Evolutionary conservation across 306 rosid species (phyloP).

Genomic region (Cucurbita maxima): DNA sequence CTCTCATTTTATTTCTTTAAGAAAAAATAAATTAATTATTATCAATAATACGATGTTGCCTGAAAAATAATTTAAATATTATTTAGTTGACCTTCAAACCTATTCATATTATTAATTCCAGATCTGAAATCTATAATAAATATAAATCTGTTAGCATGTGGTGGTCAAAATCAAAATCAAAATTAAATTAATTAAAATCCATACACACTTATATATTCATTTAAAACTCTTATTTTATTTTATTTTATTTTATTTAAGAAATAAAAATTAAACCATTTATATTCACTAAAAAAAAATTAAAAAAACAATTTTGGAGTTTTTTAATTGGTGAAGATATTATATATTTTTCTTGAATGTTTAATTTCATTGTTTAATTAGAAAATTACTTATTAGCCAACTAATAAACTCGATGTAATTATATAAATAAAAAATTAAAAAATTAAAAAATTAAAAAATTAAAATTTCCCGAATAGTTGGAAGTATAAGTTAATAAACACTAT

Average conservation of each 20-base stretch:
- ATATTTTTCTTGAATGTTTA: no score
- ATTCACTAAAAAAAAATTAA: no score
- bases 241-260: no score
- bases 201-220: not conserved
- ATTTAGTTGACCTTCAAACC: not conserved
- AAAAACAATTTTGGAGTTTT: no score
- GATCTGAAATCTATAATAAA: not conserved
- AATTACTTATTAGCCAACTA: not conserved
- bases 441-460: no score
- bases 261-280: no score
- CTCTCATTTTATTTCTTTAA: not conserved
- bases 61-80: not conserved
- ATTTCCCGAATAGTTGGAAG: no score
- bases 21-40: not conserved
- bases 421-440: no score
- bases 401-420: no score
- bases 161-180: not conserved
- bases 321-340: no score
- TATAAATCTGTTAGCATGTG: not conserved
- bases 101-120: not conserved
- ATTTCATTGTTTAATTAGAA: not conserved
- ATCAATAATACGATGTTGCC: not conserved
- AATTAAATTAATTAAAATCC: not conserved
- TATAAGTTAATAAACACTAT: no score
- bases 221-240: no score